phyloP scores from a whole-genome alignment of 2,329 filamentous ascomycete genomes.

The Cladosporium velox region DNA sequence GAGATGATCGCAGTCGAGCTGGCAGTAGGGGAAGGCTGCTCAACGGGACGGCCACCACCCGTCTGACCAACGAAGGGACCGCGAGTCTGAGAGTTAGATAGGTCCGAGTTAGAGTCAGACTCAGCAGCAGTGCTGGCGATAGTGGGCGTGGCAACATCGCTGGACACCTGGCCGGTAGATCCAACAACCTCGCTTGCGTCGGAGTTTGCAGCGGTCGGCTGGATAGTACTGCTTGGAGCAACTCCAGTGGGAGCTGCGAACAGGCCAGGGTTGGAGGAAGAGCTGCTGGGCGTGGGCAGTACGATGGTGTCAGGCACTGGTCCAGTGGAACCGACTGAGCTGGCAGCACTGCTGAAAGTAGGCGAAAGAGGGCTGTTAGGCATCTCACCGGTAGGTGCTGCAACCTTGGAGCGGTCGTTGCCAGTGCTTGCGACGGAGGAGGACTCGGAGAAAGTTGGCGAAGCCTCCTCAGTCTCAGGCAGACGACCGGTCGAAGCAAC shows the following conservation, averaged over 20 bases:
- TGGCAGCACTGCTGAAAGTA: not conserved
- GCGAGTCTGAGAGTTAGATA: not conserved
- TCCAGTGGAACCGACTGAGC: not conserved
- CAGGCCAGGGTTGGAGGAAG: not conserved
- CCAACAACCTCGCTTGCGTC: not conserved
- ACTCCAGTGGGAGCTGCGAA: constrained; percentile 9
- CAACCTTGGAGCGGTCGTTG: not conserved
- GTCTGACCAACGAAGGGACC: constrained; percentile 21
- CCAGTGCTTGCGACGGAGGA: not conserved
- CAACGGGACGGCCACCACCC: constrained; percentile 16
- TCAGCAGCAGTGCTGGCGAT: not conserved
- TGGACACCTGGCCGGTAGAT: constrained; percentile 1
- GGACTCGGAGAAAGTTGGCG: not conserved
- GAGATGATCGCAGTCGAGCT: constrained; percentile 10
- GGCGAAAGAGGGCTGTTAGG: not conserved
- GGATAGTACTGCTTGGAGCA: constrained; percentile 13
- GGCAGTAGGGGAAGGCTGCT: constrained; percentile 9
- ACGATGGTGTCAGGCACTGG: not conserved
- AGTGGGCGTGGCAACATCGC: not conserved
- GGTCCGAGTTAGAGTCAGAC: not conserved
- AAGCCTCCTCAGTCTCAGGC: not conserved
- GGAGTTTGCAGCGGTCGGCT: constrained; percentile 2
- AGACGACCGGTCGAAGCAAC: constrained; percentile 1
- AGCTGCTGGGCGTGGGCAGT: constrained; percentile 4
- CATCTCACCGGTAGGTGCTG: not conserved